Evolutionary conservation across 179 eudicot species (phyloP), one percentile per base, ranked within the genome.

Genomic region (Camellia oleifera): DNA sequence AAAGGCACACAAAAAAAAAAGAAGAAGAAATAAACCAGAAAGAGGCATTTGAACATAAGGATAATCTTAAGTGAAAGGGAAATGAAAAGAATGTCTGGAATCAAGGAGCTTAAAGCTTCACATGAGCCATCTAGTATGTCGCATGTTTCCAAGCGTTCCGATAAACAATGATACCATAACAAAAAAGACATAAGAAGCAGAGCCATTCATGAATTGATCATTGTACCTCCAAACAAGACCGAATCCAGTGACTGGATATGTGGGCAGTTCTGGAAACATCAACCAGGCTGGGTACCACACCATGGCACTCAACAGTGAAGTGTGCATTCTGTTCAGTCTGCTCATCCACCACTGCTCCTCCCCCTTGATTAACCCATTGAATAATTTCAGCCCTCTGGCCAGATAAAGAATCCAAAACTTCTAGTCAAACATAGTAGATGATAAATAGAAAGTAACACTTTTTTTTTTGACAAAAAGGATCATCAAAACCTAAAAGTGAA

Each of bases 201-300:
- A 73, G 13, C 8, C 61, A 52, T 17, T 52, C n/a, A 76, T 9
- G 26, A 62, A 20, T 48, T 7, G 58, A 69, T n/a, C 45, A 40
- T 64, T 20, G 46, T 91, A 96, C 99, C 94, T 91, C 89, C 78
- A 92, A 83, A 84, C 97, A 96, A 77, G 92, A 88, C 60, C 89
- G 87, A 82, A 96, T 77, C 99, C 99, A 96, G 84, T 96, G 99
- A 79, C 88, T 89, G 80, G 99, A 92, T 77, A 94, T 94, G 76
- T 77, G 81, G 69, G 83, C 78, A 80, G 88, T 82, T 78, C 80
- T 85, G 63, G 78, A 81, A 74, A 66, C 64, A 81, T 82, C 80
- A 81, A 82, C 56, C 48, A 76, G 80, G 79, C 52, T 78, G 52
- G 85, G 78, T 80, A 83, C 69, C 63, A 82, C 86, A 79, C 99